These are phyloP conservation scores for Huntiella decipiens DNA, from an alignment of 2,329 filamentous ascomycete genomes.

Conservation along the genomic window DNA sequence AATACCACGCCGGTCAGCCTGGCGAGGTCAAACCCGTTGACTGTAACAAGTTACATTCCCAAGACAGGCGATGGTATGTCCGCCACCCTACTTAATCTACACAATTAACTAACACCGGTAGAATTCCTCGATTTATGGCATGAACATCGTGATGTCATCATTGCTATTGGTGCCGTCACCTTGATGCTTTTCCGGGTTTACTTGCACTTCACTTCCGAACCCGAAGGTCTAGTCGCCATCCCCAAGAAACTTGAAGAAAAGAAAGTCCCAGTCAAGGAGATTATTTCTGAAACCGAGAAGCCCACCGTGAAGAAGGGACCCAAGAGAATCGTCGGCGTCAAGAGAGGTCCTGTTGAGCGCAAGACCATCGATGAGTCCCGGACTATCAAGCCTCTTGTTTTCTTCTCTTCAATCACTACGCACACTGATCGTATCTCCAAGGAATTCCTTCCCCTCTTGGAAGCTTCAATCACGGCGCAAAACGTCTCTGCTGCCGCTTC, in stretches of 20 bases:
- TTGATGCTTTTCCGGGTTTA: conserved; percentile 25
- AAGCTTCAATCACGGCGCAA: conserved; percentile 31
- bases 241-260: conserved; percentile 19
- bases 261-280: conserved; percentile 2
- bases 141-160: conserved; percentile 25
- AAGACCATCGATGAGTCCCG: conserved; percentile 17
- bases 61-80: background rate
- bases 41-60: background rate
- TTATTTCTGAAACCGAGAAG: background rate
- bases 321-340: conserved; percentile 28
- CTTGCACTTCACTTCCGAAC: conserved; percentile 20
- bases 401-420: conserved; percentile 77
- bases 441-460: conserved; percentile 38
- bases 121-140: conserved; percentile 28
- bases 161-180: conserved; percentile 21
- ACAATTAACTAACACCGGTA: conserved; percentile 10
- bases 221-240: conserved; percentile 20
- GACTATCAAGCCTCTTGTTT: conserved; percentile 55
- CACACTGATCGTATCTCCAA: conserved; percentile 59
- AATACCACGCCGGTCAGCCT: conserved; percentile 6
- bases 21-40: conserved; percentile 6
- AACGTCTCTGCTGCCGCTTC: conserved; percentile 12
- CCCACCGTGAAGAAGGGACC: conserved; percentile 18
- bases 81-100: background rate
- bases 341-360: conserved; percentile 12